phyloP scores from a whole-genome alignment of 2,329 filamentous ascomycete genomes.

The Rhinocladiella similis region DNA sequence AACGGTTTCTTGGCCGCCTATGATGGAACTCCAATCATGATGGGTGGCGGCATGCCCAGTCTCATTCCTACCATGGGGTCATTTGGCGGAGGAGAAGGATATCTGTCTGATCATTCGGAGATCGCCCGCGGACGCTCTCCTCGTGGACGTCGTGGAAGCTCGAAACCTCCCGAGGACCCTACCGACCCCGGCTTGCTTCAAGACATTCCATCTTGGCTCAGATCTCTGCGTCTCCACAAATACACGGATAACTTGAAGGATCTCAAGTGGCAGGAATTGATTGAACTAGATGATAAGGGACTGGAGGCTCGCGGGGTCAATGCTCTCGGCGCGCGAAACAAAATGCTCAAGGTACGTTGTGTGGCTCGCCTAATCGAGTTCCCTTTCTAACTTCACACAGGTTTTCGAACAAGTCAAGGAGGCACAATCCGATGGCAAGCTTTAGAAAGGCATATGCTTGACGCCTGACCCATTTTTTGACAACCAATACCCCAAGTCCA shows the following conservation, averaged over 20 bases:
- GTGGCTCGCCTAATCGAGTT: background rate
- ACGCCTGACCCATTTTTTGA: background rate
- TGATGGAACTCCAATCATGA: slow-evolving; percentile 68
- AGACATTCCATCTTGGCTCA: slow-evolving; percentile 94
- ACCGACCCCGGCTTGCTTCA: slow-evolving; percentile 87
- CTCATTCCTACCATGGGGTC: slow-evolving; percentile 65
- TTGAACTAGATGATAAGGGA: slow-evolving; percentile 89
- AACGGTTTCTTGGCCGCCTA: slow-evolving; percentile 93
- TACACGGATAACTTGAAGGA: slow-evolving; percentile 99
- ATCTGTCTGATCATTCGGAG: slow-evolving; percentile 91
- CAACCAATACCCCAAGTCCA: background rate
- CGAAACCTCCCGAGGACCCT: slow-evolving; percentile 96
- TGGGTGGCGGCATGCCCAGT: slow-evolving; percentile 70
- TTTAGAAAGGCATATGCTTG: slow-evolving; percentile 12
- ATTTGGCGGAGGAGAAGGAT: slow-evolving; percentile 75
- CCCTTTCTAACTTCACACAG: slow-evolving; percentile 44
- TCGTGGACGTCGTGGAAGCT: slow-evolving; percentile 86
- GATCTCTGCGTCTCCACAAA: slow-evolving; percentile 93
- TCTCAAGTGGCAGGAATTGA: slow-evolving; percentile 90
- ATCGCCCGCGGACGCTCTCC: slow-evolving; percentile 88
- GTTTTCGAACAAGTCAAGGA: slow-evolving; percentile 95
- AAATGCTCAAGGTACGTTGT: slow-evolving; percentile 84
- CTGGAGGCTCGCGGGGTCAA: slow-evolving; percentile 92
- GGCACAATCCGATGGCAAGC: slow-evolving; percentile 71
- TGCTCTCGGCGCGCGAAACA: slow-evolving; percentile 87